Base-by-base conservation (phyloP, 2,329 filamentous ascomycete species). In the Trichoderma sp. region DNA sequence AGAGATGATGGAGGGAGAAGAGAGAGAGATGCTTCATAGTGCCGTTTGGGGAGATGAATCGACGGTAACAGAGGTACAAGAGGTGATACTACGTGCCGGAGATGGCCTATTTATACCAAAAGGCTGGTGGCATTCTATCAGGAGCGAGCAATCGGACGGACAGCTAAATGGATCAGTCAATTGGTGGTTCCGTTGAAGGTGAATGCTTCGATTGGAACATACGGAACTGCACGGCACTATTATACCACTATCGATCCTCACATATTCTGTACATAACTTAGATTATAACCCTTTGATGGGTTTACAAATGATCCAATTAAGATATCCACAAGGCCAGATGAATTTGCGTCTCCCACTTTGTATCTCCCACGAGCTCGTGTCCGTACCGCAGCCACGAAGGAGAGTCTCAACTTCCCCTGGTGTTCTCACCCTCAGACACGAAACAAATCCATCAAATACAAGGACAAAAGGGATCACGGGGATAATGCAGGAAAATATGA, bases 1-100 rank as follows among this genome's bases (percentile, higher is more conserved):
- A 12, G 94, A 97, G 79, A 98, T 98, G 95, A 98, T 98, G 94
- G 86, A 90, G 66, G 94, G 94, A 0, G 81, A 83, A 2, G 93
- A 97, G 82, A 90, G 90, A 74, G 81, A 84, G 24, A 83, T 86
- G 3, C 80, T 98, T 15, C 89, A 95, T 74, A 82, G 86, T 1
- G 89, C 87, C 3, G 86, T 97, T 3, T 98, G 95, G 96, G 82
- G 80, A 3, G 75, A 78, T 3, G 74, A 78, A 2, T 72, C 66
- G 47, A 72, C 26, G 26, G 76, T 72, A 73, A 80, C 75, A 75
- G 82, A 76, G 75, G 76, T 86, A 24, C 75, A 80, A 3, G 88
- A 93, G 77, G 88, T 86, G 1, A 79, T 82, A 5, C 78, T 98
- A 15, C 80, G 83, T 0, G 84, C 88, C 4, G 93, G 82, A 2